Base-by-base conservation (phyloP, 306 rosid genomes). In the Trichosanthes cucumerina region DNA sequence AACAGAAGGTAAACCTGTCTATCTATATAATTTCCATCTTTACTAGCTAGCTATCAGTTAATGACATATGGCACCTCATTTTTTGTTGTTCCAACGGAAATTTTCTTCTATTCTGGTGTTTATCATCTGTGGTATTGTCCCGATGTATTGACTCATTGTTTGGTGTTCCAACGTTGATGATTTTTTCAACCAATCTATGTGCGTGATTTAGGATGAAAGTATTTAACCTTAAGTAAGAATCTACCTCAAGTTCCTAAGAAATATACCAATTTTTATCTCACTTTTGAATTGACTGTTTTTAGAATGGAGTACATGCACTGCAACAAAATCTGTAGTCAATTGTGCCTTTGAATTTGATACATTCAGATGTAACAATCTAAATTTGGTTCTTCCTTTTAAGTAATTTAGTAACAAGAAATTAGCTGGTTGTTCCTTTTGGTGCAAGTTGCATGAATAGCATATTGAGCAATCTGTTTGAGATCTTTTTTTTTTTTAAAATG, bases 1-100 rank as follows among this genome's bases (percentile, higher is more conserved):
- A 38, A 87, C 73, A 39, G 87, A 91, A 82, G 98, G 98, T 88
- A 60, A 77, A 18, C 74, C 47, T 34, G 6, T 59, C 52, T 23
- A 56, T 38, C 52, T 54, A 52, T 75, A 23, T 43, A 69, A 21
- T 33, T 52, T 52, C 54, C 54, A 21, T 69, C 34, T 52, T 43
- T 1, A 24, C 68, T 60, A 13, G 36, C 74, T 69, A 49, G 26
- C 26, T 46, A 43, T 23, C 36, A 14, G 58, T 23, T 23, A 46
- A 19, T 71, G 39, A 46, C 18, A 71, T 71, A 12, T 71, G 38
- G 34, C 53, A 41, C n/a, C 41, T 43, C 54, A 43, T 69, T n/a
- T 69, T 34, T 13, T 23, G 33, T 68, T 41, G 9, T 68, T 68
- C 52, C 18, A 23, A 6, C 24, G 34, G 53, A 23, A 4, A 24